Evolutionary conservation across 306 rosid species (phyloP).

Genomic region (Pachyrhizus erosus): DNA sequence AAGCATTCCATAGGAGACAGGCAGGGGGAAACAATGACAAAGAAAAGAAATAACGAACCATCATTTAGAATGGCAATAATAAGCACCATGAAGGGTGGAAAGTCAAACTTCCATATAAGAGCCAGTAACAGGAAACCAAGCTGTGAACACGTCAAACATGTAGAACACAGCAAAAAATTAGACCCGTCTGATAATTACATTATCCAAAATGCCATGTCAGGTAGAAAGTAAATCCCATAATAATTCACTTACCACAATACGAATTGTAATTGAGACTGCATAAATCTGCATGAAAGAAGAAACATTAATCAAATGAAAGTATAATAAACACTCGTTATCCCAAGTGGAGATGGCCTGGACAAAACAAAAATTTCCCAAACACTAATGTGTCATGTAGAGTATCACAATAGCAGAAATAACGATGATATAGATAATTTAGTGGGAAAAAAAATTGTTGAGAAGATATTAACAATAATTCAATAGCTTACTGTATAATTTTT

Average conservation of each 20-base stretch:
- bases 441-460: background rate
- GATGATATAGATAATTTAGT: background rate
- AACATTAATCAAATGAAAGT: constrained; percentile 19
- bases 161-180: constrained; percentile 38
- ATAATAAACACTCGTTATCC: constrained; percentile 2
- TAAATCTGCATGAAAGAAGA: constrained; percentile 73
- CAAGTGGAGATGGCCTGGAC: background rate
- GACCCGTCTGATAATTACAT: constrained; percentile 9
- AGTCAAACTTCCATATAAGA: constrained; percentile 92
- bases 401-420: background rate
- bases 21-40: constrained; percentile 13
- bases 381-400: background rate
- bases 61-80: constrained; percentile 96
- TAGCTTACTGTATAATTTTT: constrained; percentile 91
- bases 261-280: constrained; percentile 98
- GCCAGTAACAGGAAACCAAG: constrained; percentile 99
- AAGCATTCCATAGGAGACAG: constrained; percentile 8
- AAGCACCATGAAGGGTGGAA: constrained; percentile 99
- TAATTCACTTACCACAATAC: constrained; percentile 83
- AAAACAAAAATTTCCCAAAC: constrained; percentile 17
- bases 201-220: constrained; percentile 10
- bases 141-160: constrained; percentile 60
- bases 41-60: constrained; percentile 65
- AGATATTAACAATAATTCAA: constrained; percentile 21
- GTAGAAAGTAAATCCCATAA: constrained; percentile 21